These are phyloP conservation scores for Stipa capillata DNA, from an alignment of 176 grass and related monocot species.

Conservation along the genomic window DNA sequence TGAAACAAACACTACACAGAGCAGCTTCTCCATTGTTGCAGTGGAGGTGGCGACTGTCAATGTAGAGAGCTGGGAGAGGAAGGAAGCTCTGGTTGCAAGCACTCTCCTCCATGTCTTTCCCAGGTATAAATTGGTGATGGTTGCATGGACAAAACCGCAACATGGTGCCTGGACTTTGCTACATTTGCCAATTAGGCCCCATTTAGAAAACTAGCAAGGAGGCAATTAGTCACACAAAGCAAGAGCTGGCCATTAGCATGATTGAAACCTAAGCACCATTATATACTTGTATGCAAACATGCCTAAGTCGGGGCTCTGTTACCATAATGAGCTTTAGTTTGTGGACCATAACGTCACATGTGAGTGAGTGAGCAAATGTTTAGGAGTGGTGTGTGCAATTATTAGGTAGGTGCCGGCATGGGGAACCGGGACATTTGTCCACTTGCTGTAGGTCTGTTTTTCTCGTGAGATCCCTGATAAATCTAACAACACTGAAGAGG, in stretches of 20 bases:
- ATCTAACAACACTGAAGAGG: background rate
- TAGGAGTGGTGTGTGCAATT: background rate
- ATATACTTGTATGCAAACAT: no score
- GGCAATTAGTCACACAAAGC: background rate
- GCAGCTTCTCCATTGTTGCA: slow-evolving; percentile 19
- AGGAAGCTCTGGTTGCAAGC: background rate
- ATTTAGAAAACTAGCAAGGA: background rate
- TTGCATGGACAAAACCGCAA: background rate
- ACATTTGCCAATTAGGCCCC: background rate
- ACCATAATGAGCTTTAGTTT: no score
- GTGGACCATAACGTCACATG: slow-evolving; percentile 37
- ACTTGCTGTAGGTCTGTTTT: background rate
- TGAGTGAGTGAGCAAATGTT: background rate
- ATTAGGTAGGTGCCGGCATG: slow-evolving; percentile 14
- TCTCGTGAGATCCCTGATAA: background rate
- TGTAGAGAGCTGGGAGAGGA: background rate
- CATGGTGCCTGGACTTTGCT: background rate
- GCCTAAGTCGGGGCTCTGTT: no score
- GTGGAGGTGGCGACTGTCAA: background rate
- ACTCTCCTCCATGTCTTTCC: background rate
- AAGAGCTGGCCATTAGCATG: background rate
- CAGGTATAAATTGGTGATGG: background rate
- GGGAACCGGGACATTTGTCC: slow-evolving; percentile 25
- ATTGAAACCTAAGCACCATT: no score
- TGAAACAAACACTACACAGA: background rate